Evolutionary conservation across 305 asterid species (phyloP).

Genomic region (Rubia peregrina): DNA sequence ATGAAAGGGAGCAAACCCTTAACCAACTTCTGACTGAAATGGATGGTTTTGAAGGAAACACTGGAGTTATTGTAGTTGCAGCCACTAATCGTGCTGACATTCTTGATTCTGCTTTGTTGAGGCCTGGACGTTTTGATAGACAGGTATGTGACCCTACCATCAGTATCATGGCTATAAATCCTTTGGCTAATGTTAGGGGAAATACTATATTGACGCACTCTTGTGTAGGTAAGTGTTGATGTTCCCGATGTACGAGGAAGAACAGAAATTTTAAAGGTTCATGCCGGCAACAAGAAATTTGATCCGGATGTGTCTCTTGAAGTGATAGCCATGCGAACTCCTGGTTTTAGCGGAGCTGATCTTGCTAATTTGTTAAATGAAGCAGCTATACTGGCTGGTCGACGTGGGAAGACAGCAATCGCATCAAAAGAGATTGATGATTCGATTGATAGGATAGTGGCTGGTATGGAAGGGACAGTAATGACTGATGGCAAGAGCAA

Average conservation of each 20-base stretch:
- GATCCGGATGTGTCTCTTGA: constrained; percentile 82
- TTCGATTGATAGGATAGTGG: constrained; percentile 88
- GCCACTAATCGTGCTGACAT: constrained; percentile 48
- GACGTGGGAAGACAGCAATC: constrained; percentile 72
- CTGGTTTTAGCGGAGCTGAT: constrained; percentile 93
- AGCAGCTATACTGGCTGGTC: constrained; percentile 88
- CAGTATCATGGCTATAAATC: not conserved
- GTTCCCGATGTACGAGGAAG: constrained; percentile 94
- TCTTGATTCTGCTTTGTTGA: constrained; percentile 41
- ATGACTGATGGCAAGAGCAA: constrained; percentile 99
- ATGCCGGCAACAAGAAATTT: constrained; percentile 72
- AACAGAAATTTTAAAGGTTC: constrained; percentile 87
- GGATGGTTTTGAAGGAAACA: constrained; percentile 96
- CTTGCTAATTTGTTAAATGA: constrained; percentile 91
- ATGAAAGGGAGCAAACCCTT: constrained; percentile 89
- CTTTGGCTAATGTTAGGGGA: not conserved
- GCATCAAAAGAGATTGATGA: constrained; percentile 89
- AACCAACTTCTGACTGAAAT: constrained; percentile 90
- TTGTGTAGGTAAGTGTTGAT: constrained; percentile 70
- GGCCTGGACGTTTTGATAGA: constrained; percentile 47
- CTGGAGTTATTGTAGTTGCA: constrained; percentile 51
- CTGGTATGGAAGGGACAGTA: constrained; percentile 92
- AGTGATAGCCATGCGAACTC: constrained; percentile 93
- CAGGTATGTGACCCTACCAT: constrained; percentile 26
- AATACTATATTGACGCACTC: constrained; percentile 13